Evolutionary conservation across 2,329 filamentous ascomycete species (phyloP), one percentile per base, ranked within the genome.

Genomic region (Coniochaeta hoffmannii): DNA sequence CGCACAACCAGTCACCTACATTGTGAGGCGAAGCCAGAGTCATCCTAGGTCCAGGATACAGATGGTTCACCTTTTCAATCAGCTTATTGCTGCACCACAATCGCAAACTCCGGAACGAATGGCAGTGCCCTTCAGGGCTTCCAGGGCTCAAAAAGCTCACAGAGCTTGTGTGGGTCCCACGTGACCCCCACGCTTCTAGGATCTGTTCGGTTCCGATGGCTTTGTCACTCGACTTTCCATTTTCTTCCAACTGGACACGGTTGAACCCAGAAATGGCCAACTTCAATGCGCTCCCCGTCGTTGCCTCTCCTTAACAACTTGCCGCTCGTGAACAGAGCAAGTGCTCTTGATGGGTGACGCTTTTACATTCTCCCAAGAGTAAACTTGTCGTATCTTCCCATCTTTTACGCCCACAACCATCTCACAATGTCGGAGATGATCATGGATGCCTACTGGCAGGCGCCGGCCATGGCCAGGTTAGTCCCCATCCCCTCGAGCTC

Each of bases 391-490:
- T 50, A 52, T 51, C 38, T 49, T 22, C 56, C 32, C 51, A 28
- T 46, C 53, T 38, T 38, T 49, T n/a, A 55, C 12, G 7, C 19
- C 9, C 12, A n/a, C 41, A 46, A 28, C 41, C 24, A n/a, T n/a
- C 10, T 28, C 41, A 28, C 41, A 46, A 75, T 75, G 73, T 67
- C 72, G 56, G 73, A 74, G 44, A 60, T 76, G 44, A 60, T 76
- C 34, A 63, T 69, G 59, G 68, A 69, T 53, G 66, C 65, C 56
- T 77, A 71, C 61, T 74, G 71, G 68, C 68, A 64, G 56, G 63
- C 69, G 57, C 74, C 74, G 61, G 69, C 72, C 32, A 61, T 77
- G 54, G 68, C 75, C 50, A 72, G 73, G 73, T 76, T 64, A 58
- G 70, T 57, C 51, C 41, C 19, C 41, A 3, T 28, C 49, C 41